Percentiles rank a stretch among this genome's conserved stretches.
Evolutionary conservation across 148 eudicot species (phyloP).

Genomic region (Rhododendron vialii): DNA sequence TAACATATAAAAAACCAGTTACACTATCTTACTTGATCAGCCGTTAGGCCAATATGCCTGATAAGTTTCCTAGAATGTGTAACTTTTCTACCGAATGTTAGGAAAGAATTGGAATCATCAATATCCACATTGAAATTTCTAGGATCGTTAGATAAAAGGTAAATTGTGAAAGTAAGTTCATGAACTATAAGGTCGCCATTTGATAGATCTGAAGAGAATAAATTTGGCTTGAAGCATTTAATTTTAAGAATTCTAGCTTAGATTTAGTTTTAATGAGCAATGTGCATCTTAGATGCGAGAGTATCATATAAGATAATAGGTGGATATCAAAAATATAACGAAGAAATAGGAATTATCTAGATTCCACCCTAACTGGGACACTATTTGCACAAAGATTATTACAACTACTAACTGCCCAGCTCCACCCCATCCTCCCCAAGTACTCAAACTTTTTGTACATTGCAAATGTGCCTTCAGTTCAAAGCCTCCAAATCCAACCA

Average conservation of each 20-base stretch:
- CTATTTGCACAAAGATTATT: neutral
- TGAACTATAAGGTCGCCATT: neutral
- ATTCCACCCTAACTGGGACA: neutral
- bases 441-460: neutral
- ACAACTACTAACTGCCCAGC: neutral
- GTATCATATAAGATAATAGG: neutral
- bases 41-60: neutral
- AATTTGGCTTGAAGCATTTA: neutral
- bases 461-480: neutral
- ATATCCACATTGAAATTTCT: neutral
- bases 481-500: neutral
- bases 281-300: neutral
- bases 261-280: neutral
- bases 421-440: constrained; percentile 1
- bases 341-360: neutral
- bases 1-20: neutral
- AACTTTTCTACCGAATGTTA: neutral
- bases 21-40: neutral
- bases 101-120: neutral
- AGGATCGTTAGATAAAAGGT: neutral
- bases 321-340: neutral
- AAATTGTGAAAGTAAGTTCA: neutral
- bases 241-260: neutral
- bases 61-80: neutral
- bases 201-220: neutral